Evolutionary conservation across 331 rosid genomes (phyloP).

Genomic region (Prunus yedoensis): DNA sequence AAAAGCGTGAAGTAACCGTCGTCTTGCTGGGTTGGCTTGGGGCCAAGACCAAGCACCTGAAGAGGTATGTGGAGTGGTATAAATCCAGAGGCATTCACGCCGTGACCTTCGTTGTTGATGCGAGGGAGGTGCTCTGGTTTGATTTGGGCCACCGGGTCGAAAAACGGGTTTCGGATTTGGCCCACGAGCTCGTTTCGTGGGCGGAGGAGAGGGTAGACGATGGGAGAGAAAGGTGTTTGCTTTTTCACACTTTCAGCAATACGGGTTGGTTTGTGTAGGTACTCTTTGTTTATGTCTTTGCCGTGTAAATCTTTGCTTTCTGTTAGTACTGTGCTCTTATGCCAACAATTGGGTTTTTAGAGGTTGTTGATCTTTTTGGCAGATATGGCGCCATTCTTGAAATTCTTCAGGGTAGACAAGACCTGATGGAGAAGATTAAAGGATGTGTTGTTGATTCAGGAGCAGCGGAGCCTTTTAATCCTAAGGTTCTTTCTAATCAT

Average conservation of each 20-base stretch:
- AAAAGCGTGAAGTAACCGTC: slow-evolving; percentile 43
- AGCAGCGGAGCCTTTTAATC: slow-evolving; percentile 79
- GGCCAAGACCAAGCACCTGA: slow-evolving; percentile 65
- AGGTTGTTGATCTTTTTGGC: slow-evolving; percentile 8
- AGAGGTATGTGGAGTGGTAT: slow-evolving; percentile 83
- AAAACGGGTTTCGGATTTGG: slow-evolving; percentile 43
- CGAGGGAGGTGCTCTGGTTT: slow-evolving; percentile 49
- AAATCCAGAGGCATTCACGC: slow-evolving; percentile 68
- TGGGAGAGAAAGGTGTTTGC: slow-evolving; percentile 63
- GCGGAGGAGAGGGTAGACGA: slow-evolving; percentile 40
- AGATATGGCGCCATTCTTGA: slow-evolving; percentile 80
- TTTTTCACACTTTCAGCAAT: slow-evolving; percentile 87
- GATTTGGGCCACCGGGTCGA: slow-evolving; percentile 58
- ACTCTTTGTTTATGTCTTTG: slow-evolving; percentile 16
- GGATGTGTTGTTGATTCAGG: slow-evolving; percentile 94
- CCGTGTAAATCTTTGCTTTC: not conserved
- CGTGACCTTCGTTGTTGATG: slow-evolving; percentile 65
- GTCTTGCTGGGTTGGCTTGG: slow-evolving; percentile 94
- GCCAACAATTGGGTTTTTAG: not conserved
- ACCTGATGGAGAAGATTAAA: slow-evolving; percentile 62
- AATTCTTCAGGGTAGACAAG: slow-evolving; percentile 42
- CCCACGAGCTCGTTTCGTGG: slow-evolving; percentile 59
- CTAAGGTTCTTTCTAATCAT: slow-evolving; percentile 51
- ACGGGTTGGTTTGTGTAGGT: slow-evolving; percentile 97
- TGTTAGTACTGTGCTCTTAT: no score